Conservation (phyloP, 1,284 basidiomycete species). For the Lignosus rhinocerotis region DNA sequence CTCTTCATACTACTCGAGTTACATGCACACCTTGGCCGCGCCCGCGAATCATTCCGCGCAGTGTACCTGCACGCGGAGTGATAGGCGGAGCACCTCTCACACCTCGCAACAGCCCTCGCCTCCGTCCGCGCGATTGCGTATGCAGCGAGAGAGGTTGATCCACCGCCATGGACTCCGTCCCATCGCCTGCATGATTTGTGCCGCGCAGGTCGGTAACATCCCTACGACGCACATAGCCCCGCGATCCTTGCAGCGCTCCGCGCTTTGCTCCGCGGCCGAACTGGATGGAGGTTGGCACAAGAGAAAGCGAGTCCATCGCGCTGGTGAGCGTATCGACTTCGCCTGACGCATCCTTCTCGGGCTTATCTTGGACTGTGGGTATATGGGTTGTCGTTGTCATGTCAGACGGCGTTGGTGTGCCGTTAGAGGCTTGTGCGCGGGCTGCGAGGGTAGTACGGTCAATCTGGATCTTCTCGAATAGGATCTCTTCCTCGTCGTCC, state of each 20-base stretch:
- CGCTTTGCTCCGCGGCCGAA: conserved; percentile 63
- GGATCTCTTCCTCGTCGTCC: conserved; percentile 14
- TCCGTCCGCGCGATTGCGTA: background rate
- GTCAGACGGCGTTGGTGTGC: background rate
- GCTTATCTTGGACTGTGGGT: conserved; percentile 2
- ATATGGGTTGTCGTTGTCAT: background rate
- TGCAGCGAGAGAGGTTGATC: background rate
- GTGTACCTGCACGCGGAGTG: background rate
- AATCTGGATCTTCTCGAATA: conserved; percentile 17
- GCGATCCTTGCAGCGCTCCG: conserved; percentile 14
- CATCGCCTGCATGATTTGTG: background rate
- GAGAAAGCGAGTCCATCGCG: conserved; percentile 58
- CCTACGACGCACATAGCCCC: conserved; percentile 3
- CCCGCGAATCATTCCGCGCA: background rate
- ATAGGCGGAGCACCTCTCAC: background rate
- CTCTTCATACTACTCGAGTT: too few relatives aligned
- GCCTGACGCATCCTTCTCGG: conserved; percentile 11
- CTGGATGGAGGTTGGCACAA: conserved; percentile 66
- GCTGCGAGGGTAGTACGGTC: background rate
- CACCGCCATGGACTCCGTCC: background rate
- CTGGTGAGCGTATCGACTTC: conserved; percentile 46
- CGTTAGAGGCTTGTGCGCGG: background rate
- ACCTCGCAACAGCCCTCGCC: background rate
- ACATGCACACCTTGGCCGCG: background rate
- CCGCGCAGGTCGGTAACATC: background rate